Conservation (phyloP, 352 stramenopile genomes). For the Phytophthora chlamydospora region DNA sequence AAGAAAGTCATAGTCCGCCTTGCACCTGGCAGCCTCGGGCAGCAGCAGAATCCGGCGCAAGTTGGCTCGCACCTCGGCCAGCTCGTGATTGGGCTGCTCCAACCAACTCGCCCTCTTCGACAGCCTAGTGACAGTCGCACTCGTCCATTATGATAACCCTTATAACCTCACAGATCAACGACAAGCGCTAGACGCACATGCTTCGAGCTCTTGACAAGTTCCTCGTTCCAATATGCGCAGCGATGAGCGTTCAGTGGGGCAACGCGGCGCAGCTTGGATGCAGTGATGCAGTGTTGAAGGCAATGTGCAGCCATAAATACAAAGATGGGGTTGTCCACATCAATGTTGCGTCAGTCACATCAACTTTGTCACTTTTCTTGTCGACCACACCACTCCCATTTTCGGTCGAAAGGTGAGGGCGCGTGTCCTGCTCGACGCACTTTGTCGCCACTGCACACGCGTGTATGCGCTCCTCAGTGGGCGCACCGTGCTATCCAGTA, state of each 20-base stretch:
- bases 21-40: constrained; percentile 44
- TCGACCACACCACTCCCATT: constrained; percentile 5
- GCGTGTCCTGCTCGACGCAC: not conserved
- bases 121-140: constrained; percentile 17
- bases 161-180: not conserved
- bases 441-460: not conserved
- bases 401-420: constrained; percentile 30
- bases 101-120: constrained; percentile 29
- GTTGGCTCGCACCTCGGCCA: constrained; percentile 44
- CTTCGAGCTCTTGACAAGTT: not conserved
- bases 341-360: not conserved
- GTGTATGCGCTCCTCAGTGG: not conserved
- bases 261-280: too few relatives aligned
- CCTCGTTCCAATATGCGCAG: too few relatives aligned
- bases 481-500: not conserved
- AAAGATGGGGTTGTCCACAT: constrained; percentile 10
- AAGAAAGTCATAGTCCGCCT: constrained; percentile 72
- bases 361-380: not conserved
- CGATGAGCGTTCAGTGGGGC: too few relatives aligned
- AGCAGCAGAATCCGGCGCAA: constrained; percentile 56
- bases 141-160: not conserved
- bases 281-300: not conserved
- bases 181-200: constrained; percentile 15
- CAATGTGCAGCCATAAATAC: constrained; percentile 17
- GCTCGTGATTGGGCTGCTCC: constrained; percentile 38